These are phyloP conservation scores for Tripterygium wilfordii DNA, from an alignment of 177 flowering plant genomes.

Conservation along the genomic window DNA sequence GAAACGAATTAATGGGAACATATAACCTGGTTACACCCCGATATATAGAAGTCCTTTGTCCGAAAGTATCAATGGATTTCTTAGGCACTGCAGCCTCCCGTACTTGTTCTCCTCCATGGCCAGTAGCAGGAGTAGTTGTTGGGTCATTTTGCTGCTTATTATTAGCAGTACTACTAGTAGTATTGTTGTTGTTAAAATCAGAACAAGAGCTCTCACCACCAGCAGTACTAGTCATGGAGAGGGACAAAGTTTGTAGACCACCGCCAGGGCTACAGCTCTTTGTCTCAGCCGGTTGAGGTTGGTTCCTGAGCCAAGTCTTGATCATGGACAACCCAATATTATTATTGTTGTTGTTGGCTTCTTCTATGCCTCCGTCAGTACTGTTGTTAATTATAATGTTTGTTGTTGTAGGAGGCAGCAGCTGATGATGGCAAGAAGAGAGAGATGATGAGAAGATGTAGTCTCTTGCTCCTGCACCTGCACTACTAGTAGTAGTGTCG, in stretches of 20 bases:
- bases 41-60: slow-evolving; percentile 93
- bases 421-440: slow-evolving; percentile 26
- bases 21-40: slow-evolving; percentile 95
- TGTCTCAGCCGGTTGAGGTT: slow-evolving; percentile 31
- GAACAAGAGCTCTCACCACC: no score
- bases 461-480: slow-evolving; percentile 14
- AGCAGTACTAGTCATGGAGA: slow-evolving; percentile 85
- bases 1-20: background rate
- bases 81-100: slow-evolving; percentile 62
- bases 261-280: slow-evolving; percentile 9
- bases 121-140: no score
- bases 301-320: slow-evolving; percentile 76
- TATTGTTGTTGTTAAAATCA: no score
- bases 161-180: slow-evolving; percentile 53
- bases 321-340: slow-evolving; percentile 77
- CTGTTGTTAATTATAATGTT: background rate
- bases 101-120: no score
- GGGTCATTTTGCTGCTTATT: slow-evolving; percentile 31
- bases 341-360: background rate
- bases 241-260: slow-evolving; percentile 57
- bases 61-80: slow-evolving; percentile 88
- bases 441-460: slow-evolving; percentile 32
- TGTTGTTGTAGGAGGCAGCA: slow-evolving; percentile 1
- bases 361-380: slow-evolving; percentile 4
- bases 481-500: slow-evolving; percentile 11